These are phyloP conservation scores for Kandelia obovata DNA, from an alignment of 345 rosid species.

Conservation along the genomic window DNA sequence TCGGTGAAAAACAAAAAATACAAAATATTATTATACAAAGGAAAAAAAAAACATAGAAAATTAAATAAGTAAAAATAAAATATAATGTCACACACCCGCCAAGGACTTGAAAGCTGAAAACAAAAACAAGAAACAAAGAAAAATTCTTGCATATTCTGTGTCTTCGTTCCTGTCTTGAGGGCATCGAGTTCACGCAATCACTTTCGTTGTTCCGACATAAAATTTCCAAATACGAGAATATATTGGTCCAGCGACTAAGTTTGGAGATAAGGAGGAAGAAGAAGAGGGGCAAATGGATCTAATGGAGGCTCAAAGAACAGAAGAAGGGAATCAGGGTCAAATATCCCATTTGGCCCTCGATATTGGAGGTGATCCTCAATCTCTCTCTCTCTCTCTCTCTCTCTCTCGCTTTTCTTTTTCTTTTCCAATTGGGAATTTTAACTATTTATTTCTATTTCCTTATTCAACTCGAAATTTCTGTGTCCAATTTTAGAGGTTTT, in stretches of 20 bases:
- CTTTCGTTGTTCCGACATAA: too few species aligned
- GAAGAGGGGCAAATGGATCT: conserved; percentile 15
- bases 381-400: background rate
- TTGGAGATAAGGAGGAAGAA: background rate
- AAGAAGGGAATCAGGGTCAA: conserved; percentile 20
- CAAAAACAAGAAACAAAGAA: background rate
- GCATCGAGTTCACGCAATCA: too few species aligned
- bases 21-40: too few species aligned
- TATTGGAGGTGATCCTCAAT: conserved; percentile 62
- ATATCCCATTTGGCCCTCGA: conserved; percentile 79
- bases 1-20: too few species aligned
- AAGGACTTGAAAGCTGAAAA: background rate
- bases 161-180: too few species aligned
- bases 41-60: background rate
- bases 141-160: background rate
- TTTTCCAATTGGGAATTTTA: background rate
- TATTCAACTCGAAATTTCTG: background rate
- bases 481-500: too few species aligned
- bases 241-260: background rate
- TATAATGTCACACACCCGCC: background rate
- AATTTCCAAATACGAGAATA: too few species aligned
- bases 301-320: background rate
- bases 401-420: background rate
- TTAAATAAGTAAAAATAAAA: background rate
- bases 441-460: background rate